Base-by-base conservation (phyloP, 139 green algal species). In the Chlamydomonas asymmetrica region DNA sequence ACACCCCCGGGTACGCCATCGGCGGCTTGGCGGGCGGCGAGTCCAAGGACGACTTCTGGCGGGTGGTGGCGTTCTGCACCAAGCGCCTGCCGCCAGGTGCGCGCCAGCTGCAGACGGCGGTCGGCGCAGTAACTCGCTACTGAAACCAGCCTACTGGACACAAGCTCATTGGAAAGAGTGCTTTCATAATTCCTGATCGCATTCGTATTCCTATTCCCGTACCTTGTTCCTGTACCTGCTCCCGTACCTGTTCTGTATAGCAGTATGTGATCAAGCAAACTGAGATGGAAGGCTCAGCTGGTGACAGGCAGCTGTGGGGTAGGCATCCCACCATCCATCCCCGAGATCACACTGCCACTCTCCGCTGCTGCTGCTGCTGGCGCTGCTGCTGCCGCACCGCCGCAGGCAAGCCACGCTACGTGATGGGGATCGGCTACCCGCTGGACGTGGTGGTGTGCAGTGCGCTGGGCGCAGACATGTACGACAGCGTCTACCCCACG, bases 361-460 rank as follows among this genome's bases (percentile, higher is more conserved):
- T 31, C 25, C 31, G 49, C 13, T 39, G 8, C 60, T 66, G 9
- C 5, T 41, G 29, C n/a, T n/a, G n/a, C n/a, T n/a, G n/a, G n/a
- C 9, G 56, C 22, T 39, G 40, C 64, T 61, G 50, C 52, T 57
- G 49, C 18, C 49, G 18, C 49, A 57, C 22, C 27, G 32, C 63
- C 29, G 69, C 59, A 38, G 81, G 93, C 78, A 98, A 98, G 88
- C 96, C 96, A 25, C 83, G 93, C 18, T 99, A 99, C 71, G 94
- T 99, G 4, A 87, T 87, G 81, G 81, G 81, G 31, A 83, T 87
- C 9, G 81, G 95, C 0, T 98, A 99, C 81, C 94, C 96, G 0
- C 71, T 99, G 62, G 96, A 99, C 76, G 90, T 99, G 22, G 85
- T 99, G 25, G 88, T 98, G 32, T 99, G 95, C 85, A 91, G 82